Percentiles rank a stretch among this genome's conserved stretches.
Conservation (phyloP, 306 rosid species). For the Prinsepia uniflora region DNA sequence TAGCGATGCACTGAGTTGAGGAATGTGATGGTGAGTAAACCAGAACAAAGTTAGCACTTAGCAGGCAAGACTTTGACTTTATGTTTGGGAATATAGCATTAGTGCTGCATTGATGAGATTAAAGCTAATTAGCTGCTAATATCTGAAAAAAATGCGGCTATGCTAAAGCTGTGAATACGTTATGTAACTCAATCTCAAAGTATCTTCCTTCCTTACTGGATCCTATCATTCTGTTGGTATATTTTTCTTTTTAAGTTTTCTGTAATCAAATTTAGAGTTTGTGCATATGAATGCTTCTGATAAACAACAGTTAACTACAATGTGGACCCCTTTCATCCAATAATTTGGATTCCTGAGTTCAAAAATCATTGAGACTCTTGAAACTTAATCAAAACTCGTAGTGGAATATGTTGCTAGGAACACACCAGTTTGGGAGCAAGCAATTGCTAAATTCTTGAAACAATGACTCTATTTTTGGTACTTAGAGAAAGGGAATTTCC, state of each 20-base stretch:
- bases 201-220: not conserved
- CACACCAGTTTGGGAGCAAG: not conserved
- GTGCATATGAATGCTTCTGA: not conserved
- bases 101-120: not conserved
- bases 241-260: not conserved
- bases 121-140: not conserved
- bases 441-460: not conserved
- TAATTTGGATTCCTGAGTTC: not conserved
- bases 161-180: conserved; percentile 5
- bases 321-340: not conserved
- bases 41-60: conserved; percentile 7
- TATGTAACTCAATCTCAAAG: conserved; percentile 4
- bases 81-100: conserved; percentile 1
- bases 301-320: too few species aligned
- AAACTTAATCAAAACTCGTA: not conserved
- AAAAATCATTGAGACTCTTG: not conserved
- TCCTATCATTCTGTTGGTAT: not conserved
- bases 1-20: conserved; percentile 46
- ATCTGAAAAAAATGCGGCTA: not conserved
- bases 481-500: not conserved
- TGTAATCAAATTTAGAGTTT: not conserved
- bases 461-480: not conserved
- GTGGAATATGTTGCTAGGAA: conserved; percentile 3
- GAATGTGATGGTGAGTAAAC: conserved; percentile 46
- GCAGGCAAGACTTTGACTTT: not conserved